A percentile compares a stretch with the other conserved stretches of the same genome.
Conservation (phyloP, 106 monocot species). For the Triglochin maritima region DNA sequence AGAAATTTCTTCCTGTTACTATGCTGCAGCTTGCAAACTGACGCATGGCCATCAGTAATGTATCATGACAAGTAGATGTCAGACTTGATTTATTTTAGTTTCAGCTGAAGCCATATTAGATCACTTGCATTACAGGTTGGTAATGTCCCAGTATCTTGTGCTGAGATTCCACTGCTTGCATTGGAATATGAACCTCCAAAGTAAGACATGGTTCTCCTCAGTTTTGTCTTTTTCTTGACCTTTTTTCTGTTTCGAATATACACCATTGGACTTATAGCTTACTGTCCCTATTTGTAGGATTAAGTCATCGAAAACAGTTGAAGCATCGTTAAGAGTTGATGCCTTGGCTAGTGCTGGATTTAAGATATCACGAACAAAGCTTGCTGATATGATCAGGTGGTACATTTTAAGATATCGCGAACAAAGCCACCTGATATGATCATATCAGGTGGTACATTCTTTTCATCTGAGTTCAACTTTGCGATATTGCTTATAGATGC, state of each 20-base stretch:
- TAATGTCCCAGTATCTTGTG: constrained; percentile 77
- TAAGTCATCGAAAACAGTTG: constrained; percentile 71
- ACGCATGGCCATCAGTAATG: no score
- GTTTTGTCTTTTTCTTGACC: not conserved
- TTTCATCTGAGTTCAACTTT: no score
- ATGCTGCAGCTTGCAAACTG: no score
- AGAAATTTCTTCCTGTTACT: no score
- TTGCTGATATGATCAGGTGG: constrained; percentile 84
- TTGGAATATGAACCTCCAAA: constrained; percentile 86
- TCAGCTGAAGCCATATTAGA: not conserved
- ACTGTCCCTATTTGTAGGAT: constrained; percentile 33
- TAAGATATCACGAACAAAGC: constrained; percentile 93
- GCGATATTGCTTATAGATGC: no score
- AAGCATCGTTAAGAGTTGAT: constrained; percentile 90
- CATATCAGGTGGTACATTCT: no score
- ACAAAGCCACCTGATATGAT: not conserved
- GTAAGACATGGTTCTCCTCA: not conserved
- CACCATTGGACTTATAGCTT: not conserved
- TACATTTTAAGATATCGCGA: not conserved
- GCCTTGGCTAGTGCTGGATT: constrained; percentile 97
- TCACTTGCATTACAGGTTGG: constrained; percentile 39
- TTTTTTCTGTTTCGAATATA: not conserved
- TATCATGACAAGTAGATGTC: no score
- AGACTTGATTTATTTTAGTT: not conserved
- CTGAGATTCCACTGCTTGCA: constrained; percentile 80